phyloP scores from a whole-genome alignment of 805 yeast species.

The Priceomyces fermenticarens region DNA sequence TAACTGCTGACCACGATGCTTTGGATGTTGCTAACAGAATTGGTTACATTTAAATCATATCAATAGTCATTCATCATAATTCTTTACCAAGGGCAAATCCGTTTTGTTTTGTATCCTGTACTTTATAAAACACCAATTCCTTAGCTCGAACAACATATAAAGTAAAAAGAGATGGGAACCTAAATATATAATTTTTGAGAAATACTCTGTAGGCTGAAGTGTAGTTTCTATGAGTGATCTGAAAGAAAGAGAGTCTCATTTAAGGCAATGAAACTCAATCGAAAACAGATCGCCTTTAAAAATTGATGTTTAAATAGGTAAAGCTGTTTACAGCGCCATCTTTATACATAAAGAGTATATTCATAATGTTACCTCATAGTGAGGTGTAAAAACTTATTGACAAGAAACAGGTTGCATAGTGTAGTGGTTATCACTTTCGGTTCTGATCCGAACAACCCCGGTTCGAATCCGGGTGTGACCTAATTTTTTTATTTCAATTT shows the following conservation, averaged over 20 bases:
- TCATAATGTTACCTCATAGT: too few relatives aligned
- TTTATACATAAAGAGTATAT: too few relatives aligned
- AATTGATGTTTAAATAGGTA: too few relatives aligned
- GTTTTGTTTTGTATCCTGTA: conserved; percentile 8
- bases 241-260: too few relatives aligned
- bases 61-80: conserved; percentile 2
- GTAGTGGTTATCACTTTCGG: conserved; percentile 83
- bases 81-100: conserved; percentile 1
- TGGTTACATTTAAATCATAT: conserved; percentile 81
- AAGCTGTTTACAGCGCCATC: too few relatives aligned
- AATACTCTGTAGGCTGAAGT: too few relatives aligned
- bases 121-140: conserved; percentile 7
- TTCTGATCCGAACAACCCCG: conserved; percentile 81
- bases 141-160: conserved; percentile 6
- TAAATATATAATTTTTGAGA: conserved; percentile 3
- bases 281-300: too few relatives aligned
- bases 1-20: conserved; percentile 99
- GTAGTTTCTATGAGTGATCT: too few relatives aligned
- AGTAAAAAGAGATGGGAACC: conserved; percentile 9
- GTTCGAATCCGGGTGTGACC: conserved; percentile 86
- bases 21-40: conserved; percentile 99
- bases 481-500: conserved; percentile 16
- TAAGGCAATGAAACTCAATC: too few relatives aligned
- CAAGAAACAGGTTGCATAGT: conserved; percentile 46
- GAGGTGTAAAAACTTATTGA: too few relatives aligned